Base-by-base conservation (phyloP, 2,329 filamentous ascomycete genomes). In the Fusarium temperatum region DNA sequence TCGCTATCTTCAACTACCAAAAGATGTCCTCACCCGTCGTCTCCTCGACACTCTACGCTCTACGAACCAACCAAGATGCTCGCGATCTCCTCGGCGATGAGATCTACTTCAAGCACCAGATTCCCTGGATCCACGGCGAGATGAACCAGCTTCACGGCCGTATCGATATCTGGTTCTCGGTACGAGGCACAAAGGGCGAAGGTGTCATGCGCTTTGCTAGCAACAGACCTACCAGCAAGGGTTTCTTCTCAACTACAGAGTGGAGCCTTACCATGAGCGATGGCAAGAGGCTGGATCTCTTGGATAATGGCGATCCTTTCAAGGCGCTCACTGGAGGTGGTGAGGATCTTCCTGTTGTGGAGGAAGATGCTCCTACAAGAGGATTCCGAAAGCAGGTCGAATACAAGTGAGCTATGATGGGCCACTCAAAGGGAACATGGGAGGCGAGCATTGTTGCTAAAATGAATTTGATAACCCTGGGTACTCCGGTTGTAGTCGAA, bases 1-100 rank as follows among this genome's bases (percentile, higher is more conserved):
- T 97, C 68, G 94, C 93, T 76, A 98, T 99, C 83, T 98, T 99
- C 92, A 99, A 99, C 89, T 98, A 99, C 89, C 96, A 99, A 83
- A 98, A 98, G 83, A 90, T 92, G 65, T 94, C 93, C n/a, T 94
- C 91, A 32, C 93, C 93, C 62, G 89, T 96, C 36, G 93, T 98
- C n/a, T 91, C 91, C 63, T 94, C 93, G 63, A 96, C 95, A 9
- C 89, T 99, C 35, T 99, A 98, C 87, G 93, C 96, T 3, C 89
- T 99, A 73, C 93, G 96, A 73, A 97, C 94, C 6, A 94, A 92
- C 65, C 85, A 89, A 6, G 84, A 87, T 67, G 96, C 95, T 51
- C 91, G 95, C 79, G 91, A 91, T 65, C 85, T 92, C 51, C 89
- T 99, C 35, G 96, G 96, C 73, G 94, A 98, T 82, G 92, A 96